Conservation (phyloP, 805 yeast species). For the Nakazawaea peltata region DNA sequence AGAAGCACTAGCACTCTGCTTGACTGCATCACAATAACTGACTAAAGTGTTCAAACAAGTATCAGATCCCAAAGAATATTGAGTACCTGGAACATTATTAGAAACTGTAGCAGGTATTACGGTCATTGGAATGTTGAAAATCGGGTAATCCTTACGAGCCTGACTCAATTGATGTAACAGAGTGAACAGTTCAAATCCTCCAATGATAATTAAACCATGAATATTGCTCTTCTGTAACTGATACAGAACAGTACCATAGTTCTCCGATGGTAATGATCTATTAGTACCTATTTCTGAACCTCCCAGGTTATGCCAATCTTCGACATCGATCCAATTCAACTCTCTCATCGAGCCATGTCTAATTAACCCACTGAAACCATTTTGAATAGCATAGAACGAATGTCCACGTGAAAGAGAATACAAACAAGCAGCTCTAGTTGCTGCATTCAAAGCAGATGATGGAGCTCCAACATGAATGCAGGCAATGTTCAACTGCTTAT, state of each 20-base stretch:
- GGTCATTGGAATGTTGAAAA: constrained; percentile 90
- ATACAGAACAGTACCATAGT: constrained; percentile 86
- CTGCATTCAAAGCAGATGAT: constrained; percentile 93
- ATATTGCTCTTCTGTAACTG: constrained; percentile 83
- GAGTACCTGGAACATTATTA: constrained; percentile 98
- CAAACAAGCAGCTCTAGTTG: constrained; percentile 82
- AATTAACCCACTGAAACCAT: constrained; percentile 88
- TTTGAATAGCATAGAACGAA: constrained; percentile 80
- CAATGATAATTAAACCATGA: constrained; percentile 86
- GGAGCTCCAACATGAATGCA: constrained; percentile 95
- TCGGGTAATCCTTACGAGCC: constrained; percentile 75
- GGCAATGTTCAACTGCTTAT: constrained; percentile 65
- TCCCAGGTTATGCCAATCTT: constrained; percentile 82
- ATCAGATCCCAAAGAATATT: constrained; percentile 90
- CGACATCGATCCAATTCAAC: constrained; percentile 78
- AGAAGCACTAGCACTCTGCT: constrained; percentile 91
- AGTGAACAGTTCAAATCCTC: constrained; percentile 95
- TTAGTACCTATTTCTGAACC: constrained; percentile 98
- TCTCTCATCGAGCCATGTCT: constrained; percentile 79
- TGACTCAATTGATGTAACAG: constrained; percentile 75
- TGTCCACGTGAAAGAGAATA: constrained; percentile 90
- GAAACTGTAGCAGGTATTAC: constrained; percentile 94
- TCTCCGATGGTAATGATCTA: constrained; percentile 75
- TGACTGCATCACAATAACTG: constrained; percentile 89
- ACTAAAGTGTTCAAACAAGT: constrained; percentile 91